These are phyloP conservation scores for Volutella citrinella DNA, from an alignment of 2,329 filamentous ascomycete genomes.

Conservation along the genomic window DNA sequence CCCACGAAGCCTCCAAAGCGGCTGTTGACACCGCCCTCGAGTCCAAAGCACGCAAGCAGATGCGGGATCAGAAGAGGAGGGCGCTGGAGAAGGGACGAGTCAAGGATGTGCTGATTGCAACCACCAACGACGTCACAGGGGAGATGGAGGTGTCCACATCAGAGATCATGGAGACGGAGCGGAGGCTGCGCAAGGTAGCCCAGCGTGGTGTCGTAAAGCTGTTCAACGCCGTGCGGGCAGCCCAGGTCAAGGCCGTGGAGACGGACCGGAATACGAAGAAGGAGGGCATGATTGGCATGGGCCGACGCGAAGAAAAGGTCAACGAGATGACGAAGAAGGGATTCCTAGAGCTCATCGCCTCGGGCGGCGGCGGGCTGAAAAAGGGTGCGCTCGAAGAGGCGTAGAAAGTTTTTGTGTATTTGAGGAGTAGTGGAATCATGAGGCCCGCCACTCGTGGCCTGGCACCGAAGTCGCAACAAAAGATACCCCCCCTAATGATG, in stretches of 20 bases:
- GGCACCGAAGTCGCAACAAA: constrained; percentile 26
- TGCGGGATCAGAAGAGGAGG: constrained; percentile 76
- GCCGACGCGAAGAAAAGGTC: constrained; percentile 78
- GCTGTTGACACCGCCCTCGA: constrained; percentile 77
- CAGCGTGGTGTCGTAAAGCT: constrained; percentile 93
- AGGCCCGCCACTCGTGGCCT: constrained; percentile 21
- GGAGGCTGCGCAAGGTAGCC: constrained; percentile 78
- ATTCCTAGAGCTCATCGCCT: constrained; percentile 85
- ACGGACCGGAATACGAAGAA: constrained; percentile 67
- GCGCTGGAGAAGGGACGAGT: constrained; percentile 85
- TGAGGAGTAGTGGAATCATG: constrained; percentile 28
- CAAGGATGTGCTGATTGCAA: constrained; percentile 73
- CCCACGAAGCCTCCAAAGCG: constrained; percentile 68
- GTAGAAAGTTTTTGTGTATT: constrained; percentile 27
- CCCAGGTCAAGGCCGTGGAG: constrained; percentile 84
- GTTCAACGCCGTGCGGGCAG: constrained; percentile 91
- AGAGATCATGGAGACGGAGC: constrained; percentile 68
- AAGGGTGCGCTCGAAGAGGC: constrained; percentile 59
- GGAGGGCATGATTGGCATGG: constrained; percentile 74
- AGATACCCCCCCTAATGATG: constrained; percentile 29
- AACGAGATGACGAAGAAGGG: constrained; percentile 97
- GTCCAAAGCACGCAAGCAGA: constrained; percentile 71
- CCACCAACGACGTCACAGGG: constrained; percentile 50
- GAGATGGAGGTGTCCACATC: constrained; percentile 45
- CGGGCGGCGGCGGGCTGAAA: constrained; percentile 57